Evolutionary conservation across 1,284 basidiomycete species (phyloP), one percentile per base, ranked within the genome.

Genomic region (Boletus hoseneyae): DNA sequence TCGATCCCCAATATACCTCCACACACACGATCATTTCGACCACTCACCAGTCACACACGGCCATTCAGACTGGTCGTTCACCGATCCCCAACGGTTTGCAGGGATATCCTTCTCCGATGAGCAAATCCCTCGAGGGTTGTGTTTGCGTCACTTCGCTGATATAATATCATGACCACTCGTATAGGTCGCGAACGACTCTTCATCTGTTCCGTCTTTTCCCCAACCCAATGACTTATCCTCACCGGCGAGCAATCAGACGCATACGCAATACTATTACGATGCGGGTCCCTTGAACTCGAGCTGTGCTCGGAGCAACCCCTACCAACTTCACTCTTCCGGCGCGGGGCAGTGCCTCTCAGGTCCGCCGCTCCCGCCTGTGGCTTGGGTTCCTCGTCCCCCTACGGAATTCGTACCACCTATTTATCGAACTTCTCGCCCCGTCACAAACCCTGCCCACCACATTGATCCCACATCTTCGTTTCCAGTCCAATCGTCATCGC

Each of bases 391-490:
- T 25, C 23, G 1, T 12, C 4, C 2, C 0, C 3, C n/a, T 1
- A 19, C 4, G 1, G 9, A 12, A 30, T 30, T 3, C n/a, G n/a
- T 6, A 15, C 4, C 32, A 11, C 13, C 19, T 8, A n/a, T 16
- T 7, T 11, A 3, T 21, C 25, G 3, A 35, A 27, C 25, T 6
- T 10, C 27, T 7, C 35, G 11, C 9, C 30, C 29, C 5, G 1
- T 35, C 18, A 4, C 19, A 15, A 23, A 16, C 8, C n/a, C 21
- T 5, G 21, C 23, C 19, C 30, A 21, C 29, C 32, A 0, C 1
- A 13, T 34, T 3, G 19, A 0, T 19, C 41, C 39, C 19, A 38
- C 41, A 7, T 25, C 12, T 4, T 58, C 60, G 3, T 21, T 45
- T 5, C 60, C 46, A 1, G 16, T 21, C 1, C 29, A 42, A 7